Percentiles rank a stretch among this genome's conserved stretches.
Conservation (phyloP, 2,329 filamentous ascomycete species). For the Colletotrichum euphorbiae region DNA sequence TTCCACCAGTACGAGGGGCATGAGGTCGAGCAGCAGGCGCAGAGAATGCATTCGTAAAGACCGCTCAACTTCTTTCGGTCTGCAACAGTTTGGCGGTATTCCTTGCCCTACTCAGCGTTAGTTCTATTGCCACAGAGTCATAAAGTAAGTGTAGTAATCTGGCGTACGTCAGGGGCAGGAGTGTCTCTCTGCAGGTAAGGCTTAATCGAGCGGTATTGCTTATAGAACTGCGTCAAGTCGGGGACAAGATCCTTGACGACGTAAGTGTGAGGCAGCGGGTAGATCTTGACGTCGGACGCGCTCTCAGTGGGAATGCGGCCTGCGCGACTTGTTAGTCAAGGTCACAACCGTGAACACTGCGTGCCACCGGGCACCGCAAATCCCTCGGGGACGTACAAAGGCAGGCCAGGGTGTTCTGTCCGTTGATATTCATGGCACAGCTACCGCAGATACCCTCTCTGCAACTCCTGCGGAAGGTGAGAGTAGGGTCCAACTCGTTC, state of each 20-base stretch:
- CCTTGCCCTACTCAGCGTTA: constrained; percentile 75
- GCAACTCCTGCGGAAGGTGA: constrained; percentile 96
- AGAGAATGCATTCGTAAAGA: constrained; percentile 98
- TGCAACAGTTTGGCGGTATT: constrained; percentile 89
- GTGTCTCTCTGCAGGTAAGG: constrained; percentile 95
- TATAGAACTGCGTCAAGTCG: constrained; percentile 98
- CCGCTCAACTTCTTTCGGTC: constrained; percentile 98
- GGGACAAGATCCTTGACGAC: constrained; percentile 99
- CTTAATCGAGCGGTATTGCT: constrained; percentile 99
- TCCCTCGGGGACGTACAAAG: constrained; percentile 76
- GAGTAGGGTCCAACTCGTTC: constrained; percentile 96
- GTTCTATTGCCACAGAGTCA: background rate
- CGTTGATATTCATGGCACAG: constrained; percentile 99
- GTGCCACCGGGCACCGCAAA: background rate
- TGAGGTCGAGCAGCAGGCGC: constrained; percentile 98
- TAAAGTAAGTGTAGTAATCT: background rate
- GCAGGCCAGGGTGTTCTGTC: constrained; percentile 96
- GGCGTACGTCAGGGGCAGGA: constrained; percentile 81
- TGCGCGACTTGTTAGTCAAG: constrained; percentile 55
- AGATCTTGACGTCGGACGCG: constrained; percentile 87
- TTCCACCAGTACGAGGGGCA: constrained; percentile 99
- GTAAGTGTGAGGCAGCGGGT: constrained; percentile 98
- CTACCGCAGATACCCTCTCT: constrained; percentile 98
- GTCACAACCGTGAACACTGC: background rate
- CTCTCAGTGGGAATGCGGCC: constrained; percentile 93